Conservation (phyloP, 495 filamentous ascomycete species). For the Paragyromitra xinjiangensis region DNA sequence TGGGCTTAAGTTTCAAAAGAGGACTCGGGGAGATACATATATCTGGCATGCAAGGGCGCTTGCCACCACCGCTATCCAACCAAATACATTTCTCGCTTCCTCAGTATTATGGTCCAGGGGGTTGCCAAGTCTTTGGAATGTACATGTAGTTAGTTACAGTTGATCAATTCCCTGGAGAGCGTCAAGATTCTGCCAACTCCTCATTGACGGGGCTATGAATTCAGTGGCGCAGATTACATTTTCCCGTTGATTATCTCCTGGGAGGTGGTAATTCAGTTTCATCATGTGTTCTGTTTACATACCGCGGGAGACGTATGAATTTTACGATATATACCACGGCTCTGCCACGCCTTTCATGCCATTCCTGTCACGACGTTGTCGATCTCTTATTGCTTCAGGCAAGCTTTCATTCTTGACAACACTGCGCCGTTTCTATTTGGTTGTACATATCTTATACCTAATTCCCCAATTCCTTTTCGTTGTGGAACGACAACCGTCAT, state of each 20-base stretch:
- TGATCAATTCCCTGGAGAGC: conserved; percentile 7
- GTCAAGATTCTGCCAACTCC: not conserved
- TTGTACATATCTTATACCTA: conserved; percentile 28
- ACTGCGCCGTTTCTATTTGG: conserved; percentile 22
- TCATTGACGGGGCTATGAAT: not conserved
- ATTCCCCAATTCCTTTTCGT: conserved; percentile 9
- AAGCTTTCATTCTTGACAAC: conserved; percentile 35
- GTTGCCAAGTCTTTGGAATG: conserved; percentile 15
- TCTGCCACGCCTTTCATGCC: conserved; percentile 16
- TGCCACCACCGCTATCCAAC: conserved; percentile 2
- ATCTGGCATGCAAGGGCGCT: conserved; percentile 35
- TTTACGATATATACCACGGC: conserved; percentile 17
- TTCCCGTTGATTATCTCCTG: not conserved
- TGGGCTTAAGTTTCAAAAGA: conserved; percentile 7
- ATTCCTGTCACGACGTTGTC: conserved; percentile 5
- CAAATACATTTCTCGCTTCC: not conserved
- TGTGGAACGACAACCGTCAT: conserved; percentile 11
- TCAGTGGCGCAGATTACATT: conserved; percentile 8
- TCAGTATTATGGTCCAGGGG: not conserved
- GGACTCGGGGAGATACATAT: not conserved
- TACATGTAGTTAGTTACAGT: not conserved
- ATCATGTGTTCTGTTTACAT: not conserved
- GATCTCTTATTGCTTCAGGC: conserved; percentile 19
- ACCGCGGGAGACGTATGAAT: not conserved
- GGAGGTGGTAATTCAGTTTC: not conserved